A percentile compares a stretch with the other conserved stretches of the same genome.
Evolutionary conservation across 202 grass and related monocot species (phyloP).

Genomic region (Carex arenaria): DNA sequence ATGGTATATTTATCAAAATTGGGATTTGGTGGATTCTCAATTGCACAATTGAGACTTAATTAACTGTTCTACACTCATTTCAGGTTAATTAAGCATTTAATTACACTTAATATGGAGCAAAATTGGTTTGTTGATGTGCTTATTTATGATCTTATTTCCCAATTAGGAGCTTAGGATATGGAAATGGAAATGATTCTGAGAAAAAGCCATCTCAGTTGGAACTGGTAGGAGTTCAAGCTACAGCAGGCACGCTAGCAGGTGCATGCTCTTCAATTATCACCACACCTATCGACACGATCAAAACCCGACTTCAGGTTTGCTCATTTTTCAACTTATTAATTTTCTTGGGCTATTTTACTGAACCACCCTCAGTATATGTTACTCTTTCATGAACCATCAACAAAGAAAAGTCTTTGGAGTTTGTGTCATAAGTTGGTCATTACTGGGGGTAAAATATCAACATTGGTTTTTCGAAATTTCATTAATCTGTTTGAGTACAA

Average conservation of each 20-base stretch:
- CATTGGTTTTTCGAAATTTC: not conserved
- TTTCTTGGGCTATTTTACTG: not conserved
- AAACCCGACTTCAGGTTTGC: slow-evolving; percentile 83
- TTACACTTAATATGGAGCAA: not conserved
- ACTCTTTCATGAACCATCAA: not conserved
- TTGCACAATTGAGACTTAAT: not conserved
- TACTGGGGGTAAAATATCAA: not conserved
- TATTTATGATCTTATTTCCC: not conserved
- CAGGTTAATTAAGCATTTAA: not conserved
- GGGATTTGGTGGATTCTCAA: not conserved
- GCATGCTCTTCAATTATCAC: slow-evolving; percentile 97
- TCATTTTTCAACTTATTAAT: not conserved
- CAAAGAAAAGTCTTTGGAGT: not conserved
- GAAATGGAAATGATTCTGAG: slow-evolving; percentile 39
- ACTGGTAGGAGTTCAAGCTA: slow-evolving; percentile 81
- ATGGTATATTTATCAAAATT: not conserved
- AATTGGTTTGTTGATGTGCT: not conserved
- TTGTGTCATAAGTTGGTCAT: not conserved
- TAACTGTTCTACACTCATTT: not conserved
- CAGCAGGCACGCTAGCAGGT: slow-evolving; percentile 83
- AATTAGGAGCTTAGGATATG: slow-evolving; percentile 82
- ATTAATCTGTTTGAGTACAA: not conserved
- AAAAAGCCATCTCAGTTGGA: slow-evolving; percentile 75
- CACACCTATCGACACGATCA: slow-evolving; percentile 91
- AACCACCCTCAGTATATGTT: not conserved